Evolutionary conservation across 2,329 filamentous ascomycete species (phyloP).

Genomic region (Ophiostoma perfectum): DNA sequence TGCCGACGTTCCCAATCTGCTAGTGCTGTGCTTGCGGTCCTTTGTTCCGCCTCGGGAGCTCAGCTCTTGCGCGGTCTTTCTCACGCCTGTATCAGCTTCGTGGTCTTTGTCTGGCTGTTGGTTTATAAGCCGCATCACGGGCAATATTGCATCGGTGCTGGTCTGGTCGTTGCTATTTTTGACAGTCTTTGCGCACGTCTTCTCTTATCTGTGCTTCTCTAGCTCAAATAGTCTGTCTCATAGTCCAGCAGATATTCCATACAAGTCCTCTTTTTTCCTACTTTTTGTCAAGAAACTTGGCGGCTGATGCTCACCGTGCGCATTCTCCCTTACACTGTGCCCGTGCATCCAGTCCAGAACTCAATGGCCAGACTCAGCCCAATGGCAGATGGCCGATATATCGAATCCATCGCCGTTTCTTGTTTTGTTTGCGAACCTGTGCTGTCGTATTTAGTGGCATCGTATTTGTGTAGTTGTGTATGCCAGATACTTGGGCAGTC

Average conservation of each 20-base stretch:
- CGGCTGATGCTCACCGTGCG: slow-evolving; percentile 1
- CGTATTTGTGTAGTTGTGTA: too few species aligned
- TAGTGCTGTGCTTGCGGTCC: background rate
- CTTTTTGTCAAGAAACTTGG: background rate
- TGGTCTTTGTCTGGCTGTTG: slow-evolving; percentile 1
- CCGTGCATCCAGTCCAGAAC: background rate
- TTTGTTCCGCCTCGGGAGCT: slow-evolving; percentile 1
- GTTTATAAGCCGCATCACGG: background rate
- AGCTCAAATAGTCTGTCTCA: background rate
- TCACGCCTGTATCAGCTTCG: background rate
- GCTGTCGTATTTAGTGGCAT: too few species aligned
- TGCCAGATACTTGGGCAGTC: too few species aligned
- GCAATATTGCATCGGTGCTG: background rate
- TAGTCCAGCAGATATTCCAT: background rate
- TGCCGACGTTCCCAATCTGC: background rate
- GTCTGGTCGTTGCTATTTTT: background rate
- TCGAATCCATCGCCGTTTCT: too few species aligned
- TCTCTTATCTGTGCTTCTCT: background rate
- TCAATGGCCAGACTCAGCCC: background rate
- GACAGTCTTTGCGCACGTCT: too few species aligned
- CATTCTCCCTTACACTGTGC: background rate
- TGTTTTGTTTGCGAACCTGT: too few species aligned
- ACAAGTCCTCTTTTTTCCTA: background rate
- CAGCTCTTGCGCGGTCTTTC: slow-evolving; percentile 2
- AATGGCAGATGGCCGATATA: too few species aligned